phyloP scores from a whole-genome alignment of 805 yeast species.

The Wickerhamomyces mucosus region DNA sequence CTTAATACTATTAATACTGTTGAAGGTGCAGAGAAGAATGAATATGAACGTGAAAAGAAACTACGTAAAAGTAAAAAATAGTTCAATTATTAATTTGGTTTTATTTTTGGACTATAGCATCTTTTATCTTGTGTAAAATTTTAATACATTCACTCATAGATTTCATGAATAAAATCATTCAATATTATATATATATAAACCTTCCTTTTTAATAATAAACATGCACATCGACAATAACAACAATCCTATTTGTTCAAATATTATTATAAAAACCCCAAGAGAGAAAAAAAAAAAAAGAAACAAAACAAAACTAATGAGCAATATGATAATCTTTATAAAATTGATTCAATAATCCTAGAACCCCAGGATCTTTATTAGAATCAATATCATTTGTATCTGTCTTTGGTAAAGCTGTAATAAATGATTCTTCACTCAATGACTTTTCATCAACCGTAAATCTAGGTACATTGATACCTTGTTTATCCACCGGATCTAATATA shows the following conservation, averaged over 20 bases:
- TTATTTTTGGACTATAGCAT: too few species aligned
- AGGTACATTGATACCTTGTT: conserved; percentile 1
- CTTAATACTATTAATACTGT: conserved; percentile 82
- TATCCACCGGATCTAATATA: conserved; percentile 6
- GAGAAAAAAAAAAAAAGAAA: too few species aligned
- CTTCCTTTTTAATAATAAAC: too few species aligned
- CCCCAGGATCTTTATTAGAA: conserved; percentile 38
- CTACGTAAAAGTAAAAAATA: conserved; percentile 41
- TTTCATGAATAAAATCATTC: too few species aligned
- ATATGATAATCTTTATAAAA: conserved; percentile 46
- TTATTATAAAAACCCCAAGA: too few species aligned
- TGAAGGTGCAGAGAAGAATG: conserved; percentile 92
- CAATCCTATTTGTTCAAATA: too few species aligned
- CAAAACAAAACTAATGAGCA: conserved; percentile 2
- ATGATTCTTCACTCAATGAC: conserved; percentile 32
- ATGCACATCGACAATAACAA: too few species aligned
- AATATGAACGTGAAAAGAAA: conserved; percentile 79
- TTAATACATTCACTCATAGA: too few species aligned
- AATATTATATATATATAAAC: too few species aligned
- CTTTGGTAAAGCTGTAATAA: conserved; percentile 27
- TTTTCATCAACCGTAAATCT: conserved; percentile 7
- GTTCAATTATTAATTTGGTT: background rate
- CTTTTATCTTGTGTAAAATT: too few species aligned
- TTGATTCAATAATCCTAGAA: conserved; percentile 72
- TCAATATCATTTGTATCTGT: conserved; percentile 26